phyloP scores from a whole-genome alignment of 108 stramenopile species.

The Aurantiochytrium sp. region DNA sequence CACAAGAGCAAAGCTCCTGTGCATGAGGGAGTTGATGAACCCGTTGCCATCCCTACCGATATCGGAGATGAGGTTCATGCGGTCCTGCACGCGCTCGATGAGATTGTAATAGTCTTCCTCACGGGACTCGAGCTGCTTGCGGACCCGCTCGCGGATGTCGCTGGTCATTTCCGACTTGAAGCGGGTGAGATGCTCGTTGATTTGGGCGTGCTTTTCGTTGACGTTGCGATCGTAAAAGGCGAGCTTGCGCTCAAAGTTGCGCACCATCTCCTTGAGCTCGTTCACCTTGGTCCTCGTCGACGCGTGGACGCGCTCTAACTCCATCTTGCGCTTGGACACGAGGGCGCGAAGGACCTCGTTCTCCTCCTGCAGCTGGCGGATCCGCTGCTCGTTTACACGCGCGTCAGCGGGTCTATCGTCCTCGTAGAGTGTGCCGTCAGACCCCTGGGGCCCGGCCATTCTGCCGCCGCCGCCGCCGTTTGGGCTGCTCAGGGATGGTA shows the following conservation, averaged over 20 bases:
- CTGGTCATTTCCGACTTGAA: background rate
- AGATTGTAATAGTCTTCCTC: constrained; percentile 10
- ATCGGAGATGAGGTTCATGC: background rate
- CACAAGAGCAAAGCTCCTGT: background rate
- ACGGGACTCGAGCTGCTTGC: background rate
- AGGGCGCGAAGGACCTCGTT: background rate
- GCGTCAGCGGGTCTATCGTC: background rate
- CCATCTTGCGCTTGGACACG: background rate
- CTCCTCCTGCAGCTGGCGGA: background rate
- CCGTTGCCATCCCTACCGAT: background rate
- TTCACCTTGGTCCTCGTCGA: background rate
- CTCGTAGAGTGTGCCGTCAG: background rate
- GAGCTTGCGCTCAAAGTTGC: background rate
- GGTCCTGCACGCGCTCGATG: background rate
- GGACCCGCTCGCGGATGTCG: background rate
- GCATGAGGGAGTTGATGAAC: background rate
- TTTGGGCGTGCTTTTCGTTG: background rate
- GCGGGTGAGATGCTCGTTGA: background rate
- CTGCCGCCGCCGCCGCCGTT: too few relatives aligned
- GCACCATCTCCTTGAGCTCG: background rate
- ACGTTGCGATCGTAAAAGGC: background rate
- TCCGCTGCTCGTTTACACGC: background rate
- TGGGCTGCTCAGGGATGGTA: background rate
- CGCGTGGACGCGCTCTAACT: background rate
- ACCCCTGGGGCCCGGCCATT: too few relatives aligned